Percentiles rank a stretch among this genome's conserved stretches.
Evolutionary conservation across 768 basidiomycete species (phyloP).

Genomic region (Amanita rubescens): DNA sequence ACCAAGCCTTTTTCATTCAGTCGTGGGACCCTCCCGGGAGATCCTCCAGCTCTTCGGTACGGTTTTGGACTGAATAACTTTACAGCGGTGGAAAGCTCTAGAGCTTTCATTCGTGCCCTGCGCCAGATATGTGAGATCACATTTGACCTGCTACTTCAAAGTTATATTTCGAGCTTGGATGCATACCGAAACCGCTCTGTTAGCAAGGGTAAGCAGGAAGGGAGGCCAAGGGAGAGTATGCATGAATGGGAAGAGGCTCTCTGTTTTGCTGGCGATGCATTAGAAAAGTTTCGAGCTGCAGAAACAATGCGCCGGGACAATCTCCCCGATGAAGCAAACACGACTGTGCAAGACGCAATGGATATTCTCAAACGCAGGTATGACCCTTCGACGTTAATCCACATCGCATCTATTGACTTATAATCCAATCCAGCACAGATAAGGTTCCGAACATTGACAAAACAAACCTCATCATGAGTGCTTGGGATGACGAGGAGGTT

Average conservation of each 20-base stretch:
- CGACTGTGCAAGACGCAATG: conserved; percentile 4
- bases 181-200: background rate
- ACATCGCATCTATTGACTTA: conserved; percentile 1
- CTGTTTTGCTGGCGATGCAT: background rate
- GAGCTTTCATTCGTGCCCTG: background rate
- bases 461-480: conserved; percentile 11
- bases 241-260: background rate
- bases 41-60: no score
- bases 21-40: no score
- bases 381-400: conserved; percentile 2
- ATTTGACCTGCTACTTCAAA: background rate
- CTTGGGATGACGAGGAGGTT: conserved; percentile 6
- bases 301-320: conserved; percentile 6
- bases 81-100: no score
- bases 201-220: conserved; percentile 1
- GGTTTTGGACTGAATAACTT: no score
- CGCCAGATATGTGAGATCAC: background rate
- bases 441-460: background rate
- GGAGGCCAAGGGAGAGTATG: background rate
- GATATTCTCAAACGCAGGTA: conserved; percentile 9
- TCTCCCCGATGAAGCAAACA: conserved; percentile 1
- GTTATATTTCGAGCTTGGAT: background rate
- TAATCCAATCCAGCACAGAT: no score
- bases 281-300: background rate
- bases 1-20: no score